Evolutionary conservation across 331 rosid species (phyloP), one percentile per base, ranked within the genome.

Genomic region (Malus hybrid): DNA sequence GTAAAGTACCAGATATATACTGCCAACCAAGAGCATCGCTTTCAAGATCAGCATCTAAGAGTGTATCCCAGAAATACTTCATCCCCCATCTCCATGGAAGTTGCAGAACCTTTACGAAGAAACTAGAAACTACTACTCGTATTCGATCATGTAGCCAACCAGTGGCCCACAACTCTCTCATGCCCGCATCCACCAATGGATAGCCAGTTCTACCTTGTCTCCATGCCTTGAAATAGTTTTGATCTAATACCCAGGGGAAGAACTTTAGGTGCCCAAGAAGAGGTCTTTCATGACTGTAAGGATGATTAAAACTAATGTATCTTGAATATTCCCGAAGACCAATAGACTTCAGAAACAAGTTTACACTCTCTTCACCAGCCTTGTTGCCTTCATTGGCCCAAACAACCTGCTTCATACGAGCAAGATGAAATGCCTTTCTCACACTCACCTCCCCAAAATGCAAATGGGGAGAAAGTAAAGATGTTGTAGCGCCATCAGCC

Each of bases 1-100:
- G 98, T 68, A 94, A 81, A 69, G 95, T 80, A 15, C 98, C 98
- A 28, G 98, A 86, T 72, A 94, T 94, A 81, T 94, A 91, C 77
- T 94, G 98, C 98, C 98, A 94, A 79, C 98, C 98, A 82, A 94
- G 96, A 68, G 96, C 90, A 81, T 94, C 98, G 58, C 97, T 90
- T 80, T 94, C 98, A 16, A 94, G 98, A 80, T 94, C 97, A 0
- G 98, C 98, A 85, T 94, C 98, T 82, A 94, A 77, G 66, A 94
- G 96, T 18, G 98, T 94, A 71, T 94, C 98, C 98, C 98, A 94
- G 80, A 94, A 94, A 73, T 94, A 94, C 81, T 94, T 94, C 98
- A 94, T 94, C 57, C 98, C 98, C 98, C 98, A 94, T 84, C 94
- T 88, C 98, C 98, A 94, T 4, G 98, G 98, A 78, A 94, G 97